Percentiles rank a stretch among this genome's conserved stretches.
These are phyloP conservation scores for Plasmodium fragile DNA, from an alignment of 169 alveolate genomes.

Conservation along the genomic window DNA sequence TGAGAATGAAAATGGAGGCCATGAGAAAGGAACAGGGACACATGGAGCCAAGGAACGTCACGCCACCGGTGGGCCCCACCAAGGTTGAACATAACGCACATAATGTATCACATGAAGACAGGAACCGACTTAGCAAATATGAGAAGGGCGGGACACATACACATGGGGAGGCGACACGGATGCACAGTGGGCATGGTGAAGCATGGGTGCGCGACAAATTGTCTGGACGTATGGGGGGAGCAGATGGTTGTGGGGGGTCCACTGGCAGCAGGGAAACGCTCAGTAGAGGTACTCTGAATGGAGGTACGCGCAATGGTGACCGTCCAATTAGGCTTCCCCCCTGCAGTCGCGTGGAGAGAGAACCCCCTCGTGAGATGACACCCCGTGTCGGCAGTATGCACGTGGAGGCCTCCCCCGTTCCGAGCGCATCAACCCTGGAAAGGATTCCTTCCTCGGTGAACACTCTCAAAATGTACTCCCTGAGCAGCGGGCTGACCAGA, in stretches of 20 bases:
- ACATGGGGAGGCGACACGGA: background rate
- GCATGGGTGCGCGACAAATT: background rate
- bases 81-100: background rate
- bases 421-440: background rate
- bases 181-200: background rate
- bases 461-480: background rate
- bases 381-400: background rate
- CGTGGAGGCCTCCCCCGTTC: background rate
- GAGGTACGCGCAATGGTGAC: background rate
- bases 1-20: constrained; percentile 42
- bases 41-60: background rate
- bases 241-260: background rate
- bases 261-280: too few species aligned
- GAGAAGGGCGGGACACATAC: background rate
- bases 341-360: background rate
- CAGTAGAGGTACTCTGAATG: too few species aligned
- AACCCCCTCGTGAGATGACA: background rate
- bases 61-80: background rate
- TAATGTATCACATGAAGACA: background rate
- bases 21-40: constrained; percentile 22
- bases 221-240: background rate
- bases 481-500: background rate
- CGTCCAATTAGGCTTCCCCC: background rate
- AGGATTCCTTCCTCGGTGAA: background rate
- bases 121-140: background rate